A percentile compares a stretch with the other conserved stretches of the same genome.
Evolutionary conservation across 441 rosid genomes (phyloP).

Genomic region (Dalechampia spathulata): DNA sequence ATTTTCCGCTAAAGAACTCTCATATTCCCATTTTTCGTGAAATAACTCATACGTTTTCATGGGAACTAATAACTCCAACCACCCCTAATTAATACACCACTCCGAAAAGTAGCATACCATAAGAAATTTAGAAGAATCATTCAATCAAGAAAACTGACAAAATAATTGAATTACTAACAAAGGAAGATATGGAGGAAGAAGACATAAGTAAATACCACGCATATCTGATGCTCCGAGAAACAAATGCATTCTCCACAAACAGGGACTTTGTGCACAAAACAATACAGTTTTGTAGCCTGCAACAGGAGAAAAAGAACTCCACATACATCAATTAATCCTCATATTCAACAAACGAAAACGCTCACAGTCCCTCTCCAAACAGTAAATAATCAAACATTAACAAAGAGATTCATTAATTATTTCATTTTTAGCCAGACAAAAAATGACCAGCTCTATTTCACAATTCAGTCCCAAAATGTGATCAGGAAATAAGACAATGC

Average conservation of each 20-base stretch:
- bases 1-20: neutral
- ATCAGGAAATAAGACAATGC: constrained; percentile 4
- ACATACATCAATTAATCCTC: constrained; percentile 3
- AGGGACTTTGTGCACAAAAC: constrained; percentile 98
- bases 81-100: no score
- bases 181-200: neutral
- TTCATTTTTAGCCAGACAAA: no score
- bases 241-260: constrained; percentile 98
- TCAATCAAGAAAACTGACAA: neutral
- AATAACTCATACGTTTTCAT: neutral
- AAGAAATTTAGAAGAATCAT: no score
- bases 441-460: neutral
- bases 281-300: constrained; percentile 95
- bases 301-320: constrained; percentile 8
- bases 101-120: no score
- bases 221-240: constrained; percentile 89
- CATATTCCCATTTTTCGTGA: neutral
- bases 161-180: neutral
- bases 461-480: neutral
- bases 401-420: no score
- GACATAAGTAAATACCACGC: constrained; percentile 63
- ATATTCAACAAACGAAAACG: no score
- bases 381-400: neutral
- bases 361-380: neutral
- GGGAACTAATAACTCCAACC: neutral